phyloP scores from a whole-genome alignment of 23 red algal species.

The Gracilaria vermiculophylla region DNA sequence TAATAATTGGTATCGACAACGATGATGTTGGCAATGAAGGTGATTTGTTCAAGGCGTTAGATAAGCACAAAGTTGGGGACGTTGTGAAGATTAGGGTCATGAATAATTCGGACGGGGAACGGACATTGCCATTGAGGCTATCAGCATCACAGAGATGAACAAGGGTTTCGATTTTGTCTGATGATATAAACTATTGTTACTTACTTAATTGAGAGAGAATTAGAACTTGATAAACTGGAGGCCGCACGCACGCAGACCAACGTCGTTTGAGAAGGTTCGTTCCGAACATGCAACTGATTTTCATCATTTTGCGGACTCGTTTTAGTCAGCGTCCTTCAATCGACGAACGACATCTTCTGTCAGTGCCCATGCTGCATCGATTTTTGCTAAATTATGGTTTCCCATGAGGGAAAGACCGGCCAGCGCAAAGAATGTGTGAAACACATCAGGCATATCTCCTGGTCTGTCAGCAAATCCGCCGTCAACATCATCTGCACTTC shows the following conservation, averaged over 20 bases:
- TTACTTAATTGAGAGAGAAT: background rate
- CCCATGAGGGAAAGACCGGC: constrained; percentile 84
- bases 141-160: constrained; percentile 61
- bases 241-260: background rate
- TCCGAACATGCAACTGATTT: too few relatives aligned
- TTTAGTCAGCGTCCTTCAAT: background rate
- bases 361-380: constrained; percentile 61
- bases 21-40: constrained; percentile 76
- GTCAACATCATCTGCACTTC: constrained; percentile 67
- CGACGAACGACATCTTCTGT: constrained; percentile 32
- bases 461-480: constrained; percentile 95
- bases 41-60: constrained; percentile 92
- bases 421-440: constrained; percentile 99
- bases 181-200: background rate
- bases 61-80: constrained; percentile 91
- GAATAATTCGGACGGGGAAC: constrained; percentile 44
- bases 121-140: constrained; percentile 38
- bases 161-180: background rate
- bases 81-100: constrained; percentile 65
- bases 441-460: constrained; percentile 89
- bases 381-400: constrained; percentile 8
- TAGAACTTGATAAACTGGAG: background rate
- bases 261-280: too few relatives aligned
- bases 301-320: too few relatives aligned
- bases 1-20: constrained; percentile 88